Conservation (phyloP, 176 grass and related monocot species). For the Aegilops bicornis region DNA sequence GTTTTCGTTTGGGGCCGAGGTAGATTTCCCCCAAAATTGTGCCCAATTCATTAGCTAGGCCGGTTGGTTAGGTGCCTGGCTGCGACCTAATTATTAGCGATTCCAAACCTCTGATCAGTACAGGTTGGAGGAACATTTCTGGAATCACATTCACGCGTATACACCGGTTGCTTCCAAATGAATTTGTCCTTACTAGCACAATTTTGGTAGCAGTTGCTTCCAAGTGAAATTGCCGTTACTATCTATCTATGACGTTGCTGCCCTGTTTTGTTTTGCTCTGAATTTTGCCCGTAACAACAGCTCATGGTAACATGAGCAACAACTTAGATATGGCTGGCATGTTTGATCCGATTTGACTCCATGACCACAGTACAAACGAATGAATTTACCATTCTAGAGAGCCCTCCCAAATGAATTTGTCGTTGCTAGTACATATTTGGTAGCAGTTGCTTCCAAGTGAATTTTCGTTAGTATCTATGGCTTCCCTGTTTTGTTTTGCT, state of each 20-base stretch:
- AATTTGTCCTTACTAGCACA: not conserved
- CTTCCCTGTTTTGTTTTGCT: not conserved
- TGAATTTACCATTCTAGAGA: no score
- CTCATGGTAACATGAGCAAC: not conserved
- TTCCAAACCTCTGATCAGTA: not conserved
- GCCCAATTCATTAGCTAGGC: not conserved
- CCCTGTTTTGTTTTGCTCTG: not conserved
- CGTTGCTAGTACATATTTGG: not conserved
- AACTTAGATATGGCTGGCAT: fast-evolving
- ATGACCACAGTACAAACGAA: not conserved
- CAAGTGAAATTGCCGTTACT: not conserved
- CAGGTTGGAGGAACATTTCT: not conserved
- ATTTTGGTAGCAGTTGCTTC: not conserved
- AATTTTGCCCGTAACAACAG: not conserved
- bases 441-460: not conserved
- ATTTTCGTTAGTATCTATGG: not conserved
- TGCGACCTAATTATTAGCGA: not conserved
- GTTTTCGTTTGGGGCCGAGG: no score
- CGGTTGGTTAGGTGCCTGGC: not conserved
- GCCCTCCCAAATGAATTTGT: no score
- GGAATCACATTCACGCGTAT: not conserved
- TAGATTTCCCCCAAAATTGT: not conserved
- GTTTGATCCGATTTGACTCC: not conserved
- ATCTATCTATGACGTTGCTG: not conserved
- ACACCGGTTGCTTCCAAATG: not conserved